These are phyloP conservation scores for Hevea brasiliensis DNA, from an alignment of 345 rosid genomes.

Conservation along the genomic window DNA sequence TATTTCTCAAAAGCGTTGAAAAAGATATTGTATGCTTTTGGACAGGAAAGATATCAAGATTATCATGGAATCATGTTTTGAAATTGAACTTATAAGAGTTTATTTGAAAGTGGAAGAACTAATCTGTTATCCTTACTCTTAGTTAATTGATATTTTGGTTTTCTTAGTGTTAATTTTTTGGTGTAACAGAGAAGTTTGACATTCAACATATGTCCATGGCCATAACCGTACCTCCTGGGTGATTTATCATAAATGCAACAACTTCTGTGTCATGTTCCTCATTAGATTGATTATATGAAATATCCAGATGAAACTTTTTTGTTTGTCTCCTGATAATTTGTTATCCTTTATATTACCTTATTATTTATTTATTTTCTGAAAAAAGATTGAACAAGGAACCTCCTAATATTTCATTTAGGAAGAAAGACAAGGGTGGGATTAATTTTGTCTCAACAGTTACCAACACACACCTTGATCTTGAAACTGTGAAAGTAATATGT, in stretches of 20 bases:
- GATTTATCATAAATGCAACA: background rate
- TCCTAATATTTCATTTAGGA: conserved; percentile 92
- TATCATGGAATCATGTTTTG: background rate
- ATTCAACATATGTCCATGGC: background rate
- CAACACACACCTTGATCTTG: conserved; percentile 83
- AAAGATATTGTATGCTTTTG: background rate
- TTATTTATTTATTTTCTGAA: conserved; percentile 12
- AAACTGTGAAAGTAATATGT: conserved; percentile 95
- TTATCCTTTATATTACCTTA: background rate
- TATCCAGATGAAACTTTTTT: background rate
- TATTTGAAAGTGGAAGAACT: background rate
- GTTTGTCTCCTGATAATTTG: background rate
- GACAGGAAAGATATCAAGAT: background rate
- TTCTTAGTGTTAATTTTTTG: background rate
- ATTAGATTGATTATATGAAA: background rate
- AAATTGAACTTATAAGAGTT: background rate
- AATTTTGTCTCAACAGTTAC: conserved; percentile 86
- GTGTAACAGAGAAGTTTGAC: background rate
- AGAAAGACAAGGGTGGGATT: conserved; percentile 98
- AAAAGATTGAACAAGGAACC: conserved; percentile 96
- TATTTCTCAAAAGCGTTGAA: background rate
- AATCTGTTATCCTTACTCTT: background rate
- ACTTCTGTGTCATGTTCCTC: background rate
- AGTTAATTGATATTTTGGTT: background rate
- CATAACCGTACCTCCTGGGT: background rate